phyloP scores from a whole-genome alignment of 2,329 filamentous ascomycete species.

The Ophiocordyceps robertsii region DNA sequence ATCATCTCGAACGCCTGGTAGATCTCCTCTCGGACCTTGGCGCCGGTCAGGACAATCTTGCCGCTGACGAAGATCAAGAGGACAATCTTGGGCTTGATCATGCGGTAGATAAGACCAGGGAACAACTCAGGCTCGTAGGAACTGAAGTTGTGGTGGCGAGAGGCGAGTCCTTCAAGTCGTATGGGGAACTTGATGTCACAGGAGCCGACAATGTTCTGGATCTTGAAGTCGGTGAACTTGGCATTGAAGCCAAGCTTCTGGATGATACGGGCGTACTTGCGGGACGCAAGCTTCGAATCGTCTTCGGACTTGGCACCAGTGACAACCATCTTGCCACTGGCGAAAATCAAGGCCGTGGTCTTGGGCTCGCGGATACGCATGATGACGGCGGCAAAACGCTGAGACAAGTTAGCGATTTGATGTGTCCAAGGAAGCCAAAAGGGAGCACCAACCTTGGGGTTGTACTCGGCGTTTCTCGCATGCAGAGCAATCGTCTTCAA shows the following conservation, averaged over 20 bases:
- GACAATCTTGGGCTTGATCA: slow-evolving; percentile 99
- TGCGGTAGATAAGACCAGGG: slow-evolving; percentile 98
- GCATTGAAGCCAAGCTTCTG: slow-evolving; percentile 99
- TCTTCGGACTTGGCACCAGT: slow-evolving; percentile 97
- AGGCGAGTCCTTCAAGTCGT: slow-evolving; percentile 86
- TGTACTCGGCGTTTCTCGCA: slow-evolving; percentile 96
- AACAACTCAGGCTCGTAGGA: slow-evolving; percentile 98
- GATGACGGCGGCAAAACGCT: slow-evolving; percentile 98
- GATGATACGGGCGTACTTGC: slow-evolving; percentile 98
- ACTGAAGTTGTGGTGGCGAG: slow-evolving; percentile 97
- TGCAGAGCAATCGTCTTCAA: slow-evolving; percentile 98
- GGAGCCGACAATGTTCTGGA: slow-evolving; percentile 97
- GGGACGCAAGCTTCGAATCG: slow-evolving; percentile 89
- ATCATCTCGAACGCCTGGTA: slow-evolving; percentile 96
- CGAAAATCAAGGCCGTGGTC: slow-evolving; percentile 95
- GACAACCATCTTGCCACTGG: slow-evolving; percentile 98
- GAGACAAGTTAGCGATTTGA: slow-evolving; percentile 7
- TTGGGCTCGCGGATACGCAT: slow-evolving; percentile 99
- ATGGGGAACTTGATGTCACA: slow-evolving; percentile 99
- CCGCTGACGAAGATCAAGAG: slow-evolving; percentile 95
- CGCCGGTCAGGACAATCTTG: slow-evolving; percentile 95
- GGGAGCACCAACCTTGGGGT: slow-evolving; percentile 63
- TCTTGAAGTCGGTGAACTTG: slow-evolving; percentile 99
- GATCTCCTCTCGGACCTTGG: slow-evolving; percentile 96
- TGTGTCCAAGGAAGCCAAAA: neutral